Evolutionary conservation across 768 basidiomycete species (phyloP).

Genomic region (Pulveroboletus sp.): DNA sequence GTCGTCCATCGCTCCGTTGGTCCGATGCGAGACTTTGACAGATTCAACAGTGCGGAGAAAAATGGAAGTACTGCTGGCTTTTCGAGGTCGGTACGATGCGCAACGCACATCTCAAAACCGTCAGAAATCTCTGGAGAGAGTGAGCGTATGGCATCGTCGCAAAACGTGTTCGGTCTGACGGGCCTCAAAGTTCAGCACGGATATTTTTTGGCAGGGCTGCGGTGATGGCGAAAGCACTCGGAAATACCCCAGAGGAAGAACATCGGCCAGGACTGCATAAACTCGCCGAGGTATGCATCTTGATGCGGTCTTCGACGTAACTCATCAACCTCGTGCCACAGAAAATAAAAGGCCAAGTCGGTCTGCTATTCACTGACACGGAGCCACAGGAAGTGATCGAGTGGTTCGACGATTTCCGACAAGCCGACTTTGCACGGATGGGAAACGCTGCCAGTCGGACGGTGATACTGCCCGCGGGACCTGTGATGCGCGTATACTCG

Average conservation of each 20-base stretch:
- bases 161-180: conserved; percentile 5
- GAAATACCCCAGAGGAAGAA: conserved; percentile 83
- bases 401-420: conserved; percentile 91
- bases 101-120: conserved; percentile 90
- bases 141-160: conserved; percentile 34
- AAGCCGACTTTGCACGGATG: conserved; percentile 87
- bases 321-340: conserved; percentile 31
- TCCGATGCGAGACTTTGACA: conserved; percentile 35
- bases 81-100: conserved; percentile 96
- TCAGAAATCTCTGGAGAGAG: conserved; percentile 92
- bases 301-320: background rate
- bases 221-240: conserved; percentile 96
- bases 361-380: conserved; percentile 87
- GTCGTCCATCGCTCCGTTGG: conserved; percentile 3
- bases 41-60: conserved; percentile 81
- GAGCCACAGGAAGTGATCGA: conserved; percentile 87
- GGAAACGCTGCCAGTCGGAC: conserved; percentile 77
- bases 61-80: conserved; percentile 94
- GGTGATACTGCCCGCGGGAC: conserved; percentile 75
- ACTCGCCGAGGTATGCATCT: conserved; percentile 66
- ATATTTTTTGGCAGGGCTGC: conserved; percentile 84
- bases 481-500: conserved; percentile 76
- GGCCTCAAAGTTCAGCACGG: conserved; percentile 54
- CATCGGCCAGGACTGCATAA: conserved; percentile 72
- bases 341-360: conserved; percentile 94